Evolutionary conservation across 306 rosid genomes (phyloP).

Genomic region (Geum urbanum): DNA sequence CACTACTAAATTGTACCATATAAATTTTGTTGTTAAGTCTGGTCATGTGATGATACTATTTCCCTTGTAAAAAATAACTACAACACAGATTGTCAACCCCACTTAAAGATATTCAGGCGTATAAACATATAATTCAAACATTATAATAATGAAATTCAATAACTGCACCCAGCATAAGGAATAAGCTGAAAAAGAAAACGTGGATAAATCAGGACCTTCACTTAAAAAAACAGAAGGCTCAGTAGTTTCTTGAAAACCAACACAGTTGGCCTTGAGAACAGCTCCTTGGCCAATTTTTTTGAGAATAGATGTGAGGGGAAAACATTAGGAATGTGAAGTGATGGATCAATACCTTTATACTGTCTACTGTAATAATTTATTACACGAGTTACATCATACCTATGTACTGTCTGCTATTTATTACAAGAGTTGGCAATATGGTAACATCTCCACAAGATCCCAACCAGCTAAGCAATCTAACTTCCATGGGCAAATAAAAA

Average conservation of each 20-base stretch:
- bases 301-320: constrained; percentile 16
- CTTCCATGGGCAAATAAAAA: too few species aligned
- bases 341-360: not conserved
- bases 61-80: not conserved
- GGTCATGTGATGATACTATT: not conserved
- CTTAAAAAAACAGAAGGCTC: constrained; percentile 87
- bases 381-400: constrained; percentile 38
- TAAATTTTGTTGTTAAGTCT: not conserved
- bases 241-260: constrained; percentile 85
- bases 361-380: not conserved
- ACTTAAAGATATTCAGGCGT: not conserved
- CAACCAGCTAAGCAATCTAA: too few species aligned
- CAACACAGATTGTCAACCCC: not conserved
- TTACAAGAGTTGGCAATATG: constrained; percentile 86
- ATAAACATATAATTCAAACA: not conserved
- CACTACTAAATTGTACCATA: not conserved
- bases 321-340: constrained; percentile 3
- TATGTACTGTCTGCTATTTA: constrained; percentile 87
- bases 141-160: not conserved
- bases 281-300: constrained; percentile 85
- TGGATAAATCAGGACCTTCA: constrained; percentile 46
- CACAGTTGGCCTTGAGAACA: constrained; percentile 86
- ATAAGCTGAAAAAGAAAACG: not conserved
- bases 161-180: not conserved
- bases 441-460: constrained; percentile 96